Conservation (phyloP, 164 flowering plant genomes). For the Nelumbo lutea region DNA sequence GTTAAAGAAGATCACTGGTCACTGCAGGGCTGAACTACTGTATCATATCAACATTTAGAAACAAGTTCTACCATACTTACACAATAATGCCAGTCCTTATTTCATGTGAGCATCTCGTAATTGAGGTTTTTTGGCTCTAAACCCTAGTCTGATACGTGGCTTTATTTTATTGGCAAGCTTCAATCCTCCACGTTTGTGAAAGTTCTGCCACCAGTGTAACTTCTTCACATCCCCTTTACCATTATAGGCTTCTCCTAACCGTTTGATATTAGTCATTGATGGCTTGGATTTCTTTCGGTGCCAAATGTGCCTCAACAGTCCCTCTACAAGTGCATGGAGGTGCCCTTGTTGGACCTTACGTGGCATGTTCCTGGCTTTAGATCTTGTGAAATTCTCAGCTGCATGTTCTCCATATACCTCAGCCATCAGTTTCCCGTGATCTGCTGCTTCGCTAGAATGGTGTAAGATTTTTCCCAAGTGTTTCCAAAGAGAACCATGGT, state of each 20-base stretch:
- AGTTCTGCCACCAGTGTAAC: conserved; percentile 40
- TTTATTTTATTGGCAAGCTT: conserved; percentile 19
- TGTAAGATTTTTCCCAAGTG: conserved; percentile 16
- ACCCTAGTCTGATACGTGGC: conserved; percentile 17
- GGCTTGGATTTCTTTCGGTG: conserved; percentile 31
- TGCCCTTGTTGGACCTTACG: conserved; percentile 22
- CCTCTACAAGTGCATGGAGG: conserved; percentile 29
- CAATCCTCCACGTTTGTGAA: conserved; percentile 17
- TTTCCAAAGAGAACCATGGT: conserved; percentile 15
- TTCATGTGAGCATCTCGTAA: neutral
- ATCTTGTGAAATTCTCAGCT: conserved; percentile 8
- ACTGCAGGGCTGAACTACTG: no score
- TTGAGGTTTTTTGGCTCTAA: conserved; percentile 8
- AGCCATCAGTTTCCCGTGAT: neutral
- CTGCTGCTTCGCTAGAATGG: conserved; percentile 7
- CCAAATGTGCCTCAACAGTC: conserved; percentile 32
- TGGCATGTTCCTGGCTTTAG: conserved; percentile 8
- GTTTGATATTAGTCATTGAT: conserved; percentile 9
- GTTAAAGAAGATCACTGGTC: no score
- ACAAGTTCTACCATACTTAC: neutral
- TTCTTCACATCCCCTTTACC: conserved; percentile 21
- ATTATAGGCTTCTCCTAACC: neutral
- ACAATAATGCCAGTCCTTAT: neutral
- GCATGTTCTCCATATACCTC: conserved; percentile 8
- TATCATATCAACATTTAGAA: neutral